These are phyloP conservation scores for Xylariales sp. DNA, from an alignment of 2,329 filamentous ascomycete species.

Conservation along the genomic window DNA sequence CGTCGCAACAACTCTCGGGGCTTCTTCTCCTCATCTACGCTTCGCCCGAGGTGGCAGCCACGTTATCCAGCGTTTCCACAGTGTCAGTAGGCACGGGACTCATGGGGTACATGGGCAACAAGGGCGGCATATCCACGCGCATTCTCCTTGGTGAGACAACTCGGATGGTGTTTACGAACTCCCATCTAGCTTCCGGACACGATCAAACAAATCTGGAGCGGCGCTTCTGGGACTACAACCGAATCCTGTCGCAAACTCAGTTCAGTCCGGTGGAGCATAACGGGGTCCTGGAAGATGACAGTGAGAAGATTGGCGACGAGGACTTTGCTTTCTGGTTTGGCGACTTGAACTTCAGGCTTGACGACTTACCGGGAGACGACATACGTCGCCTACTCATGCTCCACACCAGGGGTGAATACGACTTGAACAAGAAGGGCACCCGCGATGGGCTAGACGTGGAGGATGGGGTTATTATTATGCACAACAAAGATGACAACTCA, in stretches of 20 bases:
- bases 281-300: conserved; percentile 61
- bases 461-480: conserved; percentile 47
- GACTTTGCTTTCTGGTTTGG: conserved; percentile 97
- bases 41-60: conserved; percentile 67
- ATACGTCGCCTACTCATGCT: conserved; percentile 79
- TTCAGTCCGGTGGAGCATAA: conserved; percentile 70
- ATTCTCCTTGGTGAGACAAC: conserved; percentile 88
- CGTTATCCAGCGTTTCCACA: conserved; percentile 77
- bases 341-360: conserved; percentile 90
- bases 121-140: conserved; percentile 79
- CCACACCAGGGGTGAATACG: conserved; percentile 76
- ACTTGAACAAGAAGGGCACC: conserved; percentile 40
- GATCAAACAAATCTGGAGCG: conserved; percentile 74
- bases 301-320: conserved; percentile 74
- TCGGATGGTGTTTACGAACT: conserved; percentile 83
- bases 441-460: conserved; percentile 35
- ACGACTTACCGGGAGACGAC: conserved; percentile 83
- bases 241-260: conserved; percentile 70
- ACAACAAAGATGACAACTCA: conserved; percentile 43
- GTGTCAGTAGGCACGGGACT: conserved; percentile 83
- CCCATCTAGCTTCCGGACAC: conserved; percentile 81
- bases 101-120: conserved; percentile 93
- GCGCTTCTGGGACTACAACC: conserved; percentile 82
- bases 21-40: conserved; percentile 82
- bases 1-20: conserved; percentile 81